Conservation (phyloP, 441 rosid species). For the Arabidopsis lyrata region DNA sequence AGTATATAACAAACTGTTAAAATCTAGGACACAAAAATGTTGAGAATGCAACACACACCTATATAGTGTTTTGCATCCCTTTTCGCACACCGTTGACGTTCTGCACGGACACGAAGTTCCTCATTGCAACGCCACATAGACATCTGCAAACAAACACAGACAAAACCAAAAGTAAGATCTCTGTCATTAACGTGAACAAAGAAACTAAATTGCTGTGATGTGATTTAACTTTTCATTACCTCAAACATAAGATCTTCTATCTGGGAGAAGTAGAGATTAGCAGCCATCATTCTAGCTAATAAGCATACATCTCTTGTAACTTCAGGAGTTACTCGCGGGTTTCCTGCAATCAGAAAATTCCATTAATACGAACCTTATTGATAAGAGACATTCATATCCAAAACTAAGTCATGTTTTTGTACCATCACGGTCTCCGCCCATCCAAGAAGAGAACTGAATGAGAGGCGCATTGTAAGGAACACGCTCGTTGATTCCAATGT, state of each 20-base stretch:
- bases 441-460: slow-evolving; percentile 97
- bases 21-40: neutral
- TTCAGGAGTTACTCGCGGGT: slow-evolving; percentile 79
- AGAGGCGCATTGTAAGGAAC: slow-evolving; percentile 95
- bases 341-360: slow-evolving; percentile 47
- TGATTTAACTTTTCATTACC: slow-evolving; percentile 44
- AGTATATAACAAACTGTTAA: neutral
- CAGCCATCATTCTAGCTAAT: slow-evolving; percentile 84
- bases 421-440: slow-evolving; percentile 99
- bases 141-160: slow-evolving; percentile 57
- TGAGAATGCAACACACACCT: slow-evolving; percentile 53
- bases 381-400: too few relatives aligned
- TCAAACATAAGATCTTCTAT: slow-evolving; percentile 82
- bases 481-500: slow-evolving; percentile 87
- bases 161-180: slow-evolving; percentile 11
- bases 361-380: neutral
- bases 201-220: neutral
- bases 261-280: slow-evolving; percentile 71
- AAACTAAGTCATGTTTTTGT: too few relatives aligned
- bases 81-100: slow-evolving; percentile 69
- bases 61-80: slow-evolving; percentile 96
- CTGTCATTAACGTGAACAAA: neutral
- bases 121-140: slow-evolving; percentile 99
- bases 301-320: slow-evolving; percentile 84
- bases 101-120: slow-evolving; percentile 78